These are phyloP conservation scores for Marvania coccoides DNA, from an alignment of 139 green algal genomes.

Conservation along the genomic window DNA sequence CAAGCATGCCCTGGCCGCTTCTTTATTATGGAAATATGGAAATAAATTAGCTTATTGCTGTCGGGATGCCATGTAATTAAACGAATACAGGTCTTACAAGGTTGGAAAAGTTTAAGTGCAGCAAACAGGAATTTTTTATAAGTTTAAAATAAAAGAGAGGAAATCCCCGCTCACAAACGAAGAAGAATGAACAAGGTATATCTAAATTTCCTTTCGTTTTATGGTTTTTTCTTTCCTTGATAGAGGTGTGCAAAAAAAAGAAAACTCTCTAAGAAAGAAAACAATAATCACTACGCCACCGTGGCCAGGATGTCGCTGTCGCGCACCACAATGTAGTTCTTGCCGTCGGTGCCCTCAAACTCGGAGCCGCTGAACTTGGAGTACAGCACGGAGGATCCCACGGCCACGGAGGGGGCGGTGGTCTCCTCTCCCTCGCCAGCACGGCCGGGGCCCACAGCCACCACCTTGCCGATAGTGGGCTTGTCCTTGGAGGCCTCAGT, in stretches of 20 bases:
- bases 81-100: too few species aligned
- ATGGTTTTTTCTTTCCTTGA: too few species aligned
- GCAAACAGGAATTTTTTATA: too few species aligned
- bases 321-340: constrained; percentile 73
- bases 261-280: background rate
- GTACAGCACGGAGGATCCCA: constrained; percentile 82
- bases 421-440: constrained; percentile 44
- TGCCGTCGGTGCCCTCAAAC: constrained; percentile 55
- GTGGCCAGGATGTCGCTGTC: constrained; percentile 78
- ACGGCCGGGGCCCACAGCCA: constrained; percentile 70
- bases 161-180: too few species aligned
- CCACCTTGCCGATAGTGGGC: constrained; percentile 81
- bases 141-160: too few species aligned
- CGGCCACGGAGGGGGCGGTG: constrained; percentile 41
- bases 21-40: too few species aligned
- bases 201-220: background rate
- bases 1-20: too few species aligned
- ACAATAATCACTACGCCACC: constrained; percentile 43
- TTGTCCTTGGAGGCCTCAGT: constrained; percentile 69
- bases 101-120: too few species aligned
- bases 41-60: too few species aligned
- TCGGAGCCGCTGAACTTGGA: constrained; percentile 74
- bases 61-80: too few species aligned
- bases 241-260: too few species aligned
- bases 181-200: background rate